Conservation (phyloP, 2,329 filamentous ascomycete genomes). For the Botryotinia globosa region DNA sequence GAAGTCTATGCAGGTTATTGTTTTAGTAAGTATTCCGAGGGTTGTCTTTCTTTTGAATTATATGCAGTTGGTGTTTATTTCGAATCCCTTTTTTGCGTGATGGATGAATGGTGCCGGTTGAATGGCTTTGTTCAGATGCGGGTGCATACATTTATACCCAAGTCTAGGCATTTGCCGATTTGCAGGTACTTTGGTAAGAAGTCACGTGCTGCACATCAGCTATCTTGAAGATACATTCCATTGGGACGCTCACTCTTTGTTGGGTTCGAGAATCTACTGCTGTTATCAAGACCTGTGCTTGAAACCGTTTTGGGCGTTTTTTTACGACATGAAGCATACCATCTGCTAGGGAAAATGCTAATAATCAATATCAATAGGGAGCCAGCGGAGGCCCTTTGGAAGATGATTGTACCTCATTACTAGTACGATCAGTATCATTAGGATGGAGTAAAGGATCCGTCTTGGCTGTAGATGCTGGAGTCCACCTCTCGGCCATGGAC, state of each 20-base stretch:
- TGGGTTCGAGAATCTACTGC: not conserved
- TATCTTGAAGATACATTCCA: not conserved
- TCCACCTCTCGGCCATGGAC: constrained; percentile 82
- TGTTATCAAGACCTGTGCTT: not conserved
- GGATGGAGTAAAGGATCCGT: constrained; percentile 81
- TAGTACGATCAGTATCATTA: constrained; percentile 77
- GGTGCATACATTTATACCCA: not conserved
- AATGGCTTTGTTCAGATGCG: not conserved
- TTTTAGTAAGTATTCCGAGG: constrained; percentile 56
- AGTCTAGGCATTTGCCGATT: not conserved
- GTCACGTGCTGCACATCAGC: not conserved
- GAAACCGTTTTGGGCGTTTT: not conserved
- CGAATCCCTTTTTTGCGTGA: not conserved
- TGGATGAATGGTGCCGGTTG: not conserved
- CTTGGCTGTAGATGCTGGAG: constrained; percentile 90
- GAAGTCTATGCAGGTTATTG: constrained; percentile 62
- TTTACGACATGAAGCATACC: not conserved
- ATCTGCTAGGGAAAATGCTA: not conserved
- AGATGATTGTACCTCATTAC: constrained; percentile 79
- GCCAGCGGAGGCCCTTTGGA: constrained; percentile 87
- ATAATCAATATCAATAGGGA: constrained; percentile 56
- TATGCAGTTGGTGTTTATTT: not conserved
- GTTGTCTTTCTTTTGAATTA: not conserved
- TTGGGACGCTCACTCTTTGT: not conserved
- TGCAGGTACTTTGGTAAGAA: not conserved